Evolutionary conservation across 2,329 filamentous ascomycete species (phyloP), one percentile per base, ranked within the genome.

Genomic region (Sporothrix curviconia): DNA sequence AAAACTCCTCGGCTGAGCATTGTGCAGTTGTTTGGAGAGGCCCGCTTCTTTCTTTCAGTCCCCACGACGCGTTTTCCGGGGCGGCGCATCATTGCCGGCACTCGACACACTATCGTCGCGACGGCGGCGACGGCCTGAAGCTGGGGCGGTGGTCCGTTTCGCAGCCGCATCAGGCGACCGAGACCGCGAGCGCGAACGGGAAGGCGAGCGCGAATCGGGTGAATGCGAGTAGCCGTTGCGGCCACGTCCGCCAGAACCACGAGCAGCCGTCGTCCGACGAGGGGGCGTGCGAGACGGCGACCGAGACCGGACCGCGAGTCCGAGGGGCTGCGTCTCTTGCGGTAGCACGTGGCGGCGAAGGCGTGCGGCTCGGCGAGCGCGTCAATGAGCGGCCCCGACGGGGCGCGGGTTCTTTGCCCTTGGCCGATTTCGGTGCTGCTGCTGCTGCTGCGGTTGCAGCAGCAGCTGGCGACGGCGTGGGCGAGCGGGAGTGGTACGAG

Each of bases 21-120:
- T 7, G 3, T 15, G 8, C 15, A 12, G 4, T 15, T 24, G 2
- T 2, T 3, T 43, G 17, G 2, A 37, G 5, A 37, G 15, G 15
- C 11, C 19, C 40, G n/a, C n/a, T n/a, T n/a, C n/a, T n/a, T 25
- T 24, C 32, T 19, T 12, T 40, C 50, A 59, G 6, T 57, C 58
- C 8, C 55, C 57, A 8, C 63, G 59, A 32, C 56, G 63, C 46
- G 61, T 56, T 51, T 66, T 65, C 59, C 62, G 65, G 24, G 65
- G 66, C 50, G 66, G 62, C 47, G 58, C 62, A 2, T 37, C 43
- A 22, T 60, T 59, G 40, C 39, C 57, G 14, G 28, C 44, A 47
- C 60, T 63, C n/a, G 62, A 62, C 47, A 53, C 57, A 37, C 62
- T 63, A 42, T 58, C 58, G 22, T 49, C 58, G 46, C 63, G 61